Evolutionary conservation across 306 rosid species (phyloP), one percentile per base, ranked within the genome.

Genomic region (Cicer judaicum): DNA sequence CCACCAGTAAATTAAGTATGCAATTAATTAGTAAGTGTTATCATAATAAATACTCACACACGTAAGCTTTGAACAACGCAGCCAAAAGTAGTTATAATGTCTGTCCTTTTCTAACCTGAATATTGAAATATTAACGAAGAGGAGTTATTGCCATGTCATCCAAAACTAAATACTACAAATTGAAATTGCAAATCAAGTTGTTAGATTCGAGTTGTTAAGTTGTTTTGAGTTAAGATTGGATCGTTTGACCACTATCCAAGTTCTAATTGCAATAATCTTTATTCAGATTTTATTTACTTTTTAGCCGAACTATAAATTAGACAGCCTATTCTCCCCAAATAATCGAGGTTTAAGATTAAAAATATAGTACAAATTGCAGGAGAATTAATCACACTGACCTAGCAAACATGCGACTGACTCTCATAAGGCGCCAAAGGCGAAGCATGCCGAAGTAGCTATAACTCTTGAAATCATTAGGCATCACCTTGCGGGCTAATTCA

Each of bases 401-500:
- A 49, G 90, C 85, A 78, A 93, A 90, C 89, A 90, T 48, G 65
- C 88, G 79, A 52, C 93, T 85, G 65, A 93, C 92, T 78, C 97
- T 75, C 1, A 87, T 86, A 7, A 93, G 90, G 75, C 98, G 96
- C 97, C 96, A 93, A 3, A 93, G 90, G 7, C 98, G 91, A 48
- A 93, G 93, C 74, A 89, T 79, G 21, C 81, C 86, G 75, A 93
- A 90, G 87, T 55, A 84, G 5, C 97, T 93, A 50, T 93, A 93
- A 0, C 57, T 59, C 69, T 73, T 38, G 39, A 90, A 50, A 46
- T 81, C 15, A 8, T 10, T 0, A 2, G 93, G 93, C 65, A 87
- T 66, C 0, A 86, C 2, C 0, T 1, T 12, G 2, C 50, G 83
- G 7, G 84, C 90, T 19, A 81, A 0, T 73, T 93, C 97, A 1